These are phyloP conservation scores for Solanum ossicruentum DNA, from an alignment of 257 asterid genomes.

Conservation along the genomic window DNA sequence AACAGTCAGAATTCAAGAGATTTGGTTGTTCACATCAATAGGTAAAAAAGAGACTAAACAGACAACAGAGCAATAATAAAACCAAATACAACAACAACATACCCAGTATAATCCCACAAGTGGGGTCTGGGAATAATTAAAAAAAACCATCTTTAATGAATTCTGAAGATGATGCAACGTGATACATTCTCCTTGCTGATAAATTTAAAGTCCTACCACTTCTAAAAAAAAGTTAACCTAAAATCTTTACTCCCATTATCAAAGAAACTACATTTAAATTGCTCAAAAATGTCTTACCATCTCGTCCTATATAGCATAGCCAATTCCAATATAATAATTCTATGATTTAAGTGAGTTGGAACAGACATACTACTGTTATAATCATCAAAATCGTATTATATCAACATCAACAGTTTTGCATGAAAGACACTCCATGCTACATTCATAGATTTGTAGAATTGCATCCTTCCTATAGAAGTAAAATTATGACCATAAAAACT, in stretches of 20 bases:
- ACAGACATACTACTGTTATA: neutral
- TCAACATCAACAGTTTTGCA: neutral
- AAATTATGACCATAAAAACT: neutral
- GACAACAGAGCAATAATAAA: neutral
- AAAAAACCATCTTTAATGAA: neutral
- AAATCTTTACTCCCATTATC: neutral
- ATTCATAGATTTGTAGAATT: neutral
- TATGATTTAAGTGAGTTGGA: neutral
- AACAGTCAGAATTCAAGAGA: neutral
- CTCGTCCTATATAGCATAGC: neutral
- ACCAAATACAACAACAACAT: too few species aligned
- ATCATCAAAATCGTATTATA: neutral
- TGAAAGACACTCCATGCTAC: neutral
- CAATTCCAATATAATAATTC: neutral
- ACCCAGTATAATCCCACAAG: too few species aligned
- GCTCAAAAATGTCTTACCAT: neutral
- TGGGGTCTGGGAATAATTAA: too few species aligned
- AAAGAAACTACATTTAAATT: neutral
- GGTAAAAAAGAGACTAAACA: neutral
- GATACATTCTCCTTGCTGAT: neutral
- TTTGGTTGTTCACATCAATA: neutral
- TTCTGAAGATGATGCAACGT: neutral
- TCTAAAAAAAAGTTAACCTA: neutral
- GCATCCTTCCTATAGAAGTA: neutral
- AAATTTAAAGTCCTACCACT: neutral